Base-by-base conservation (phyloP, 2,329 filamentous ascomycete species). In the Scedosporium aurantiacum region DNA sequence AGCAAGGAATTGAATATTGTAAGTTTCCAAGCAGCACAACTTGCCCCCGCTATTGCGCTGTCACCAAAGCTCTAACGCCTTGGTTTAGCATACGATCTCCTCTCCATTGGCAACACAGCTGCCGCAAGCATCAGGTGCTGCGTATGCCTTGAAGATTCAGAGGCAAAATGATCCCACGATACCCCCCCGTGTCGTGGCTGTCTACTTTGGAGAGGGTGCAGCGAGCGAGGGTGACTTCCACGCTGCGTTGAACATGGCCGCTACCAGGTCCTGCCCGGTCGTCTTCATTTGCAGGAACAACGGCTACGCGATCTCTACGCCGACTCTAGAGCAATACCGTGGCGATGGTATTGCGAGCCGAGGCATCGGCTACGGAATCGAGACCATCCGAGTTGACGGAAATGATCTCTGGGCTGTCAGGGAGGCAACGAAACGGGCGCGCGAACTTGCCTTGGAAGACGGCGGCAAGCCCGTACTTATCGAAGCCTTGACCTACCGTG, bases 401-500 rank as follows among this genome's bases (percentile, higher is more conserved):
- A 96, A 96, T 70, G 91, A 96, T 68, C 89, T 96, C 66, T 92
- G 92, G 75, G 91, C 92, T 0, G 90, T 96, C 0, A 82, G 89
- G 47, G 88, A 91, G 73, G 91, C 85, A 0, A 94, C 89, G 25
- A 84, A 84, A 69, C 82, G 83, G 71, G 94, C 94, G 0, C 83
- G 92, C 1, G 80, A 83, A 57, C 83, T 93, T 69, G 92, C 93
- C 0, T 80, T 97, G 2, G 78, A 88, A 61, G 85, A 90, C 52
- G 90, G 90, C n/a, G 89, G 90, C 3, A 85, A 83, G 64, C 91
- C 91, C 0, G 83, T 99, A 0, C 78, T 99, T 6, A 88, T 99
- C 47, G 94, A 99, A 75, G 91, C 91, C 61, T 96, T 99, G 90
- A 93, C 90, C 25, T 99, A 99, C 75, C 91, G 94, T n/a, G 92